A percentile compares a stretch with the other conserved stretches of the same genome.
These are phyloP conservation scores for Trebouxia sp. DNA, from an alignment of 139 green algal species.

Conservation along the genomic window DNA sequence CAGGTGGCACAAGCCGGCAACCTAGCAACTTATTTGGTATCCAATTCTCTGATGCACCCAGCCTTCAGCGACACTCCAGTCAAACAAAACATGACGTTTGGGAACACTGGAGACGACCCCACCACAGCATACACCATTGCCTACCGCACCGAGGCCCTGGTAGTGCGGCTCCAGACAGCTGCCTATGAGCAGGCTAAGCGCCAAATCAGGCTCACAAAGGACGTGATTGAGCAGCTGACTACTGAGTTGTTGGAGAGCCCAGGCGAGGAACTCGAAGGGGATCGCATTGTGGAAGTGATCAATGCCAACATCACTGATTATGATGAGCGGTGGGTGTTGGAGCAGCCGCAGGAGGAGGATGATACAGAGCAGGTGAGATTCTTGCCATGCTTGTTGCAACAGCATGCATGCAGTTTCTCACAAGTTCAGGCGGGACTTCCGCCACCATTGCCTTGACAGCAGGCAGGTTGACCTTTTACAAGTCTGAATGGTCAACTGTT, in stretches of 20 bases:
- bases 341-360: too few relatives aligned
- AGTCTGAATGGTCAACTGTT: too few relatives aligned
- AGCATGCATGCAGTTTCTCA: too few relatives aligned
- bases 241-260: conserved; percentile 37
- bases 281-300: conserved; percentile 46
- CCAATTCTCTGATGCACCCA: conserved; percentile 61
- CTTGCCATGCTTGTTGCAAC: too few relatives aligned
- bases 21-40: conserved; percentile 65
- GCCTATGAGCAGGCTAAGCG: conserved; percentile 42
- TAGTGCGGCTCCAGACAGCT: conserved; percentile 47
- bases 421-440: too few relatives aligned
- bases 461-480: too few relatives aligned
- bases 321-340: too few relatives aligned
- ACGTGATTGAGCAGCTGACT: conserved; percentile 51
- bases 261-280: conserved; percentile 51
- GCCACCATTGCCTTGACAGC: too few relatives aligned
- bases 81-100: conserved; percentile 42
- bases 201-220: conserved; percentile 33
- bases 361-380: too few relatives aligned
- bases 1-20: conserved; percentile 53
- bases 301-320: conserved; percentile 29
- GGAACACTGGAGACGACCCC: conserved; percentile 48
- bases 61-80: conserved; percentile 41
- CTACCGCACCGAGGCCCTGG: conserved; percentile 24
- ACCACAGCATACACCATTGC: conserved; percentile 36